These are phyloP conservation scores for Gryganskiella cystojenkinii DNA, from an alignment of 192 early-diverging fungal genomes.

Conservation along the genomic window DNA sequence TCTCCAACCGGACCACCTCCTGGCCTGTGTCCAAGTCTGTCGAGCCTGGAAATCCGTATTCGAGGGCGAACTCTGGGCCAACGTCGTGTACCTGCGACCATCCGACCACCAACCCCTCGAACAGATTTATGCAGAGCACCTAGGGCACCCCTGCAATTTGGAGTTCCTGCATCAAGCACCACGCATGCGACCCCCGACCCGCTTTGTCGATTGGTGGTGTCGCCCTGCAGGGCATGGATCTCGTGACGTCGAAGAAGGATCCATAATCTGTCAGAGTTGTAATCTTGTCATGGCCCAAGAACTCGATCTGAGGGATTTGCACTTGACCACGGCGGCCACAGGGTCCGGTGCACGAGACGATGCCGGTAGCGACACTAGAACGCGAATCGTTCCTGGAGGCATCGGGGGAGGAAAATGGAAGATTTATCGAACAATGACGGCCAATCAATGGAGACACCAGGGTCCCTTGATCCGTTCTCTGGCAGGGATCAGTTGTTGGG, in stretches of 20 bases:
- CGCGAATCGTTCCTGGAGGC: too few relatives aligned
- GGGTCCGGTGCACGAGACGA: not conserved
- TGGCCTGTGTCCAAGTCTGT: not conserved
- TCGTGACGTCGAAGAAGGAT: not conserved
- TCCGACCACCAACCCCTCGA: not conserved
- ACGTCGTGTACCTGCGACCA: not conserved
- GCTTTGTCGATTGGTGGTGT: too few relatives aligned
- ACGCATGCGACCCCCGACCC: too few relatives aligned
- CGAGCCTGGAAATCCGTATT: not conserved
- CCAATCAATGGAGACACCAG: not conserved
- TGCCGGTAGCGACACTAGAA: not conserved
- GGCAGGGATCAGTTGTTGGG: not conserved
- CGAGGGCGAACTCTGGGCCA: slow-evolving; percentile 5
- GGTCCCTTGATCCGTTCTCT: not conserved
- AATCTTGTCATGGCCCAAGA: not conserved
- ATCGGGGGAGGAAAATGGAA: not conserved
- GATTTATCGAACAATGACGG: not conserved
- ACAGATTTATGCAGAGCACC: too few relatives aligned
- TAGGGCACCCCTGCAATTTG: too few relatives aligned
- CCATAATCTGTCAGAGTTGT: not conserved
- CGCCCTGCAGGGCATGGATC: too few relatives aligned
- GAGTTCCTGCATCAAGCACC: not conserved
- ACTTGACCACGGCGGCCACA: not conserved
- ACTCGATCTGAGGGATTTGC: not conserved
- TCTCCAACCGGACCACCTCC: not conserved